Conservation (phyloP, 176 grass and related monocot species). For the Carex littledalei region DNA sequence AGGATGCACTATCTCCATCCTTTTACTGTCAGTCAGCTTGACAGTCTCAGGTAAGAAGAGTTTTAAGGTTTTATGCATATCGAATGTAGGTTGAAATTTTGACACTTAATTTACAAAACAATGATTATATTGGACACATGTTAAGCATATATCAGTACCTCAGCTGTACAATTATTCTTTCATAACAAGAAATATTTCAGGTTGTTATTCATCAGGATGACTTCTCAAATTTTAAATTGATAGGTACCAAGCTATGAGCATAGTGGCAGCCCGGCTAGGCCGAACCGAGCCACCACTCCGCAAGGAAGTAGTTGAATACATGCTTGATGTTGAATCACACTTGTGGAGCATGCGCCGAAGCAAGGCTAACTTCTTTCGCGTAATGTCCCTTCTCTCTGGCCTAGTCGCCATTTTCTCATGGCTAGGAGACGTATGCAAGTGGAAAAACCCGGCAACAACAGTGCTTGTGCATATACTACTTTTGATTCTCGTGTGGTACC, state of each 20-base stretch:
- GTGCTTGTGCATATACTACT: conserved; percentile 70
- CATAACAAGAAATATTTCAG: background rate
- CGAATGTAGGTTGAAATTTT: too few relatives aligned
- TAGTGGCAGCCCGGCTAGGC: conserved; percentile 57
- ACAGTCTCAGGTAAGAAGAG: conserved; percentile 42
- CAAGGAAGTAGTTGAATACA: conserved; percentile 91
- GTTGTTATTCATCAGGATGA: background rate
- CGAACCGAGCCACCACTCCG: conserved; percentile 66
- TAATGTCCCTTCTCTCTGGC: conserved; percentile 51
- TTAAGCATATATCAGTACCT: background rate
- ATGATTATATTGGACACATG: background rate
- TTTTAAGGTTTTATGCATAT: background rate
- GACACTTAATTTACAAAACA: background rate
- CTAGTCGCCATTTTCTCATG: conserved; percentile 37
- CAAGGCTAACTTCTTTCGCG: conserved; percentile 98
- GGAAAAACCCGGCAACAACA: conserved; percentile 78
- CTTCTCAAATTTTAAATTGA: background rate
- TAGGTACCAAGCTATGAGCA: conserved; percentile 69
- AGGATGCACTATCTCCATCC: conserved; percentile 88
- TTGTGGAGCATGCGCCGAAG: conserved; percentile 98
- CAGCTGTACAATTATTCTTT: background rate
- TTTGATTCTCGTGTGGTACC: conserved; percentile 82
- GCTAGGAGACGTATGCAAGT: conserved; percentile 63
- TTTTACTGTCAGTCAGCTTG: conserved; percentile 69
- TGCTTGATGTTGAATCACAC: conserved; percentile 85